Evolutionary conservation across 2,329 filamentous ascomycete species (phyloP), one percentile per base, ranked within the genome.

Genomic region (Fusarium paranaense): DNA sequence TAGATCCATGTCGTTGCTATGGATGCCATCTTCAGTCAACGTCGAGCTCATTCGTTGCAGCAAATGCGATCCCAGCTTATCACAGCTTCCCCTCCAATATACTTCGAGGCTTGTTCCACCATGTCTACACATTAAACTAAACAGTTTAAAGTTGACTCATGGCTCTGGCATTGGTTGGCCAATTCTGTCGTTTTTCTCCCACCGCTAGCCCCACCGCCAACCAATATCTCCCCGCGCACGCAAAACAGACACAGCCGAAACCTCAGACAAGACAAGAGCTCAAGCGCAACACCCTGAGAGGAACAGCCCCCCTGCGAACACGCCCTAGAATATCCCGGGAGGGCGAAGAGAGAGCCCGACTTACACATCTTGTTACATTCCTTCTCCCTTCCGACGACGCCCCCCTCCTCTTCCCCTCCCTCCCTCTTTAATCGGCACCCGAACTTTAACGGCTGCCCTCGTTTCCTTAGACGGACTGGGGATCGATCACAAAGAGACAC

Each of bases 141-240:
- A 52, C 47, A 52, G 47, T 32, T 52, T 52, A 52, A 52, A 52
- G 47, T 52, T 52, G 47, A 52, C 47, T 52, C 47, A 32, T 52
- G 47, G 27, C 47, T 52, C 47, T 52, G 47, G 27, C 27, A 52
- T 52, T 32, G 47, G 47, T 52, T 52, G 47, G 47, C 20, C 52
- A 35, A 22, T 57, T 73, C 50, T 52, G 38, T 25, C 35, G 22
- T 20, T 52, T 52, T 13, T 27, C 18, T 52, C 47, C 47, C 30
- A 25, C 30, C n/a, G 20, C 37, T 30, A 40, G 56, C 72, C 72
- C 62, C 72, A 67, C 72, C 61, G 11, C 66, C 72, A 70, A 74
- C 61, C 66, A 72, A 70, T 70, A 60, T 73, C 65, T 72, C 69
- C 72, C 72, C 72, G 66, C 72, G 62, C 62, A 30, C 27, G 40